Base-by-base conservation (phyloP, 2,329 filamentous ascomycete genomes). In the Diaporthe humulicola region DNA sequence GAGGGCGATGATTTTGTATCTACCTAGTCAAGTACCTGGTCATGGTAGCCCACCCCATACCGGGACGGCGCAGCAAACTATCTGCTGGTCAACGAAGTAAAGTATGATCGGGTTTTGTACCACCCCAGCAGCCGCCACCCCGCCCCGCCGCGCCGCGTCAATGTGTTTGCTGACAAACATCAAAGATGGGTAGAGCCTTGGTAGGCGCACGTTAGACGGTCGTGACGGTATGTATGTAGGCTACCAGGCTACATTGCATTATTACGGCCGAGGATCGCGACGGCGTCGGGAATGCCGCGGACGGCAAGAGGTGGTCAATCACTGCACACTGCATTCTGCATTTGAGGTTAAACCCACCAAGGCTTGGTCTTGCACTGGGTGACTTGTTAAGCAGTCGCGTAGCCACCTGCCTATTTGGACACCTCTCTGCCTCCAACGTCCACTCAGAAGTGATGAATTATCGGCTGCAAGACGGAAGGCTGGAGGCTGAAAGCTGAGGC, bases 121-220 rank as follows among this genome's bases (percentile, higher is more conserved):
- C 7, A 69, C 64, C 64, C 45, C 64, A 69, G 30, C 64, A 69
- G 64, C 64, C 64, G 64, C 64, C 64, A 69, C 45, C 60, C 60
- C 40, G 33, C 64, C 64, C 48, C 64, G 64, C 58, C 58, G 25
- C 52, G 52, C 36, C 58, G 61, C 61, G 61, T n/a, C 61, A 67
- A 40, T 7, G 33, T 69, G 64, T 40, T 69, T 69, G 64, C 48
- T 54, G 48, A 54, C 64, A 69, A 69, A 69, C 64, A 69, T 40
- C 42, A 52, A 25, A 52, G 22, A n/a, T 38, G 40, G 60, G 60
- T n/a, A n/a, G n/a, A n/a, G n/a, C n/a, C n/a, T n/a, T n/a, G n/a
- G n/a, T n/a, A 64, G 40, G 60, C 25, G 40, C 60, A 40, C 40
- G 22, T 40, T 30, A 40, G 33, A 58, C 50, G 50, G n/a, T n/a